phyloP scores from a whole-genome alignment of 768 basidiomycete genomes.

The Mrakia hoshinonis region DNA sequence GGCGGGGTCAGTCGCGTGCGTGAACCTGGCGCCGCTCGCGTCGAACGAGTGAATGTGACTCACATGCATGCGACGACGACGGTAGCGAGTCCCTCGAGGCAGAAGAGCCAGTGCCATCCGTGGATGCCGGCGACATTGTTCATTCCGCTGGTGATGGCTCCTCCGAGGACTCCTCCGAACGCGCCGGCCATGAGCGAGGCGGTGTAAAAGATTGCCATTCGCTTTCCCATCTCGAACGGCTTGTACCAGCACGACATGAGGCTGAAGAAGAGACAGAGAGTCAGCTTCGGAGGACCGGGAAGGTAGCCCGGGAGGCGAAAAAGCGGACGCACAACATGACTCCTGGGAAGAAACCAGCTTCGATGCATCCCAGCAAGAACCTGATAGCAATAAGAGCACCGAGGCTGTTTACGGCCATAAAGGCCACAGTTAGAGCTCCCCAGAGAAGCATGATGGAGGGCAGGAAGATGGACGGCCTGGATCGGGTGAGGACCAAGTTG shows the following conservation, averaged over 20 bases:
- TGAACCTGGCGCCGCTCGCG: background rate
- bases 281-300: background rate
- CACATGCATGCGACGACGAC: background rate
- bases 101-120: constrained; percentile 40
- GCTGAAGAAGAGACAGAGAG: background rate
- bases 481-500: constrained; percentile 29
- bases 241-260: constrained; percentile 17
- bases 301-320: constrained; percentile 16
- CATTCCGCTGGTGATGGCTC: constrained; percentile 38
- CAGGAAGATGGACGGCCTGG: constrained; percentile 19
- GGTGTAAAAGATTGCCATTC: constrained; percentile 40
- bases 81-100: constrained; percentile 12
- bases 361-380: constrained; percentile 37
- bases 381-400: constrained; percentile 1
- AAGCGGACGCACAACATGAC: constrained; percentile 32
- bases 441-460: constrained; percentile 4
- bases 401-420: background rate
- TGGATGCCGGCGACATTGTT: constrained; percentile 34
- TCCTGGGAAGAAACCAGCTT: constrained; percentile 40
- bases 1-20: no score
- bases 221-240: constrained; percentile 38
- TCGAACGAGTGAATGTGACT: background rate
- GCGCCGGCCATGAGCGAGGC: constrained; percentile 39
- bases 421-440: constrained; percentile 1
- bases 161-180: constrained; percentile 30